These are phyloP conservation scores for Tetradesmus obliquus DNA, from an alignment of 139 green algal genomes.

Conservation along the genomic window DNA sequence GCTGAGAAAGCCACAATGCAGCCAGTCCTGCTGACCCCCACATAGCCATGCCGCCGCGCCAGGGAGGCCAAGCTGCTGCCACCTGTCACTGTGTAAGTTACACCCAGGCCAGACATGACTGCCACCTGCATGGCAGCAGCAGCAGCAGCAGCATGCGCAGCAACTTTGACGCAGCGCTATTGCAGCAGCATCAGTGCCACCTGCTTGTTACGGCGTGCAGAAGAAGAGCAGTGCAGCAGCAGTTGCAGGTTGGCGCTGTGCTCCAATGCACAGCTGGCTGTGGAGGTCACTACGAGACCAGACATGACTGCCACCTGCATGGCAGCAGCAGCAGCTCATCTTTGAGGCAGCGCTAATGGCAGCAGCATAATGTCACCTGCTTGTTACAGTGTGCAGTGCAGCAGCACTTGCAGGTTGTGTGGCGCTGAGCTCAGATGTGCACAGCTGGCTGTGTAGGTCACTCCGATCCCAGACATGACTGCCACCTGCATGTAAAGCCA, in stretches of 20 bases:
- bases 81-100: not conserved
- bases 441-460: not conserved
- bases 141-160: not conserved
- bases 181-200: no score
- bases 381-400: no score
- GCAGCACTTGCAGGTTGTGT: no score
- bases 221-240: no score
- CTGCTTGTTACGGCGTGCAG: no score
- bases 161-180: not conserved
- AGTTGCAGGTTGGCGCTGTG: no score
- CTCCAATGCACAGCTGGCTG: not conserved
- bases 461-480: not conserved
- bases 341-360: not conserved
- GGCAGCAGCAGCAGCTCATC: not conserved
- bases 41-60: not conserved
- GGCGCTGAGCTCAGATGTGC: no score
- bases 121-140: not conserved
- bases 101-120: not conserved
- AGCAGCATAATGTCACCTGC: no score
- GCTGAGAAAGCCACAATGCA: constrained; percentile 1
- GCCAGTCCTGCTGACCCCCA: not conserved
- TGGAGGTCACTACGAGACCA: not conserved
- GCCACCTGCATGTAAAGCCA: not conserved
- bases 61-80: not conserved
- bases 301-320: not conserved